Conservation (phyloP, 106 monocot genomes). For the Dendrobium officinale region DNA sequence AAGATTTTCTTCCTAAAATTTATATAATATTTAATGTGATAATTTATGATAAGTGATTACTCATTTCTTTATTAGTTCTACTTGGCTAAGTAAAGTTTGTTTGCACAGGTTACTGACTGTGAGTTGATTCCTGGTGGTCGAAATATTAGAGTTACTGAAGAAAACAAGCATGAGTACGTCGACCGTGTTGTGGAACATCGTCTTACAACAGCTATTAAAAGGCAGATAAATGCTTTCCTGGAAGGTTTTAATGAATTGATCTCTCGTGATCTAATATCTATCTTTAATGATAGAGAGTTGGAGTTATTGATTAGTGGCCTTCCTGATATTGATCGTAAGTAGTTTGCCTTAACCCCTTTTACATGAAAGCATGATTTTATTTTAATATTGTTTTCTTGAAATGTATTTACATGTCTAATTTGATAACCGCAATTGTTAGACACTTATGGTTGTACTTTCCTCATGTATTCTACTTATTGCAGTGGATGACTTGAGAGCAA, state of each 20-base stretch:
- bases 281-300: constrained; percentile 96
- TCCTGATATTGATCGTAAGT: constrained; percentile 97
- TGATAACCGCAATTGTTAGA: neutral
- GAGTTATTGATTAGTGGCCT: constrained; percentile 98
- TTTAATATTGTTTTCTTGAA: neutral
- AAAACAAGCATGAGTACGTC: constrained; percentile 96
- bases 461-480: neutral
- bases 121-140: constrained; percentile 94
- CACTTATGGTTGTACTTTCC: neutral
- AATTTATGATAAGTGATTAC: neutral
- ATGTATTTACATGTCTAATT: neutral
- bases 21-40: neutral
- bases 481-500: constrained; percentile 96
- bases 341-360: neutral
- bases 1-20: neutral
- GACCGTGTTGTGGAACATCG: constrained; percentile 88
- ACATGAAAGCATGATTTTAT: neutral
- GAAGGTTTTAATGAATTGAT: constrained; percentile 94
- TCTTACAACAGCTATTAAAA: constrained; percentile 90
- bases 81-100: neutral
- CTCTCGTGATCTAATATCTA: constrained; percentile 73
- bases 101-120: constrained; percentile 79
- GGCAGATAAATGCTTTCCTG: constrained; percentile 93
- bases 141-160: constrained; percentile 92
- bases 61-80: neutral